phyloP scores from a whole-genome alignment of 148 eudicot species.

The Amaranthus hypochondriacus region DNA sequence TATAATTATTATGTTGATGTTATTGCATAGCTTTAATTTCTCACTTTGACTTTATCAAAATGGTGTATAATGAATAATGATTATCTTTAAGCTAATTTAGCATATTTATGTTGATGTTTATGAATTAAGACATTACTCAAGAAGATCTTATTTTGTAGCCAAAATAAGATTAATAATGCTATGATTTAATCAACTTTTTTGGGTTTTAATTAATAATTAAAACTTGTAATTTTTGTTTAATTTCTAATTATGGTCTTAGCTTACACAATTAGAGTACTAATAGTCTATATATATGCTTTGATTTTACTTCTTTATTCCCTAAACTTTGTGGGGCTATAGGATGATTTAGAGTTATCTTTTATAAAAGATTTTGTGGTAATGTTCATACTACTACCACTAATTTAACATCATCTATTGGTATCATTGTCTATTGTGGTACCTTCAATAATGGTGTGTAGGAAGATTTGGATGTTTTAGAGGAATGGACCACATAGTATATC shows the following conservation, averaged over 20 bases:
- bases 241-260: not conserved
- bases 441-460: constrained; percentile 31
- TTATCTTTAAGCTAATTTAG: not conserved
- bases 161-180: not conserved
- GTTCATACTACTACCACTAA: constrained; percentile 5
- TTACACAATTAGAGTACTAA: not conserved
- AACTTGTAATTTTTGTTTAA: not conserved
- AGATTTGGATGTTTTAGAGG: constrained; percentile 25
- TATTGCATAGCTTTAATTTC: not conserved
- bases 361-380: not conserved
- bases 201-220: not conserved
- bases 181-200: constrained; percentile 1
- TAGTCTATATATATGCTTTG: not conserved
- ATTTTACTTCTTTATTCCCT: constrained; percentile 10
- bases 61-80: not conserved
- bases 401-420: constrained; percentile 16
- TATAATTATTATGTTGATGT: not conserved
- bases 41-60: not conserved
- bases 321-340: constrained; percentile 6
- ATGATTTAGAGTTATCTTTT: not conserved
- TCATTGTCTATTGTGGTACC: constrained; percentile 34
- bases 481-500: constrained; percentile 35
- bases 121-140: not conserved
- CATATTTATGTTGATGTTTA: not conserved
- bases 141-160: not conserved